Conservation (phyloP, 164 flowering plant species). For the Houttuynia cordata region DNA sequence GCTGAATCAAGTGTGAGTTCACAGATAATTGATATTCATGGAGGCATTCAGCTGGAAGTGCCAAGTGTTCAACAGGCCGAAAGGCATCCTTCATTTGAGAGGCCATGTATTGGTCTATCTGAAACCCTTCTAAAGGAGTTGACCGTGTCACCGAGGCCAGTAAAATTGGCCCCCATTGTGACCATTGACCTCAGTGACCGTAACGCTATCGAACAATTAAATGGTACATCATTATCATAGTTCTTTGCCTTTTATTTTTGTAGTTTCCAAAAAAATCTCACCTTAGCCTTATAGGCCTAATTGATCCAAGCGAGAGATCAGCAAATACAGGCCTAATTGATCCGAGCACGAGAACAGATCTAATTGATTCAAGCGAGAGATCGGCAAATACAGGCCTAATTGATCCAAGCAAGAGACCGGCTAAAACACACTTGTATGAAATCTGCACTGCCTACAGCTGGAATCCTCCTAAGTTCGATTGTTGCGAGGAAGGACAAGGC, state of each 20-base stretch:
- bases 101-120: background rate
- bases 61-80: slow-evolving; percentile 3
- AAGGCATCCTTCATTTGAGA: slow-evolving; percentile 8
- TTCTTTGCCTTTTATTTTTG: too few species aligned
- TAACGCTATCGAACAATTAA: slow-evolving; percentile 3
- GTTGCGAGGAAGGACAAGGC: slow-evolving; percentile 72
- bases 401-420: slow-evolving; percentile 21
- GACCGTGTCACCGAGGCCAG: background rate
- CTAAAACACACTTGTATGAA: slow-evolving; percentile 53
- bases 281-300: too few species aligned
- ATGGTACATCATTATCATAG: slow-evolving; percentile 14
- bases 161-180: background rate
- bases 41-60: slow-evolving; percentile 6
- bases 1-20: too few species aligned
- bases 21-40: background rate
- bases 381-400: background rate
- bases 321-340: background rate
- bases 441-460: slow-evolving; percentile 57
- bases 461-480: slow-evolving; percentile 56
- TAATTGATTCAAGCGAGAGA: background rate
- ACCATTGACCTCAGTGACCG: slow-evolving; percentile 1
- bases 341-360: background rate
- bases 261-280: too few species aligned
- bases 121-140: background rate
- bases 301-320: background rate